Evolutionary conservation across 2,329 filamentous ascomycete species (phyloP), one percentile per base, ranked within the genome.

Genomic region (Pseudogymnoascus sp.): DNA sequence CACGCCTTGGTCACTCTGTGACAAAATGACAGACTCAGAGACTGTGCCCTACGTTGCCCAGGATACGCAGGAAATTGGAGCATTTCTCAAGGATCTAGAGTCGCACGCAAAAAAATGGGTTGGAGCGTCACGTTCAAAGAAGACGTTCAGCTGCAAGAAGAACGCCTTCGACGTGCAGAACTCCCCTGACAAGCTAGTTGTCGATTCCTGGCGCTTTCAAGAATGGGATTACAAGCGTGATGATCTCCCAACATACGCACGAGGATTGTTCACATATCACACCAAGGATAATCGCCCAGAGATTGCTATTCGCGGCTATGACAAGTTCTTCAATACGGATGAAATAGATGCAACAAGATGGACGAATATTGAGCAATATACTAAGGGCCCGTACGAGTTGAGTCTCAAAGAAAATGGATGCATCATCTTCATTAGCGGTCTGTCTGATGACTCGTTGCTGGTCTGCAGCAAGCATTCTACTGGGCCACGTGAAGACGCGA

Each of bases 381-480:
- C 94, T 0, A 78, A 84, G 66, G 92, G 91, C 0, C 94, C 94
- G 0, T 99, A 97, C 70, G 94, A 99, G 76, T 78, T 99, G 62
- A 97, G 92, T 63, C 85, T 97, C 61, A 99, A 99, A 77, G 94
- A 99, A 76, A 99, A 99, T 71, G 94, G 94, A n/a, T 99, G 94
- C 75, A 99, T 99, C 75, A 97, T 99, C 68, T 99, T 99, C 78
- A 86, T 99, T 49, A 88, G 92, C 14, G 94, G 92, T 12, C 80
- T 99, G 21, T 90, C 95, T 70, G 92, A 97, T 70, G 92, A 85
- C 37, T 91, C 90, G 1, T 79, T 99, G 8, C 80, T 99, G 6
- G 92, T 99, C n/a, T 97, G 93, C 83, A 97, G 93, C 81, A 99
- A 99, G 73, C 94, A 99, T 74, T 97, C 94, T 0, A 97, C 92